phyloP scores from a whole-genome alignment of 768 basidiomycete species.

The Amanita pallidorosea region DNA sequence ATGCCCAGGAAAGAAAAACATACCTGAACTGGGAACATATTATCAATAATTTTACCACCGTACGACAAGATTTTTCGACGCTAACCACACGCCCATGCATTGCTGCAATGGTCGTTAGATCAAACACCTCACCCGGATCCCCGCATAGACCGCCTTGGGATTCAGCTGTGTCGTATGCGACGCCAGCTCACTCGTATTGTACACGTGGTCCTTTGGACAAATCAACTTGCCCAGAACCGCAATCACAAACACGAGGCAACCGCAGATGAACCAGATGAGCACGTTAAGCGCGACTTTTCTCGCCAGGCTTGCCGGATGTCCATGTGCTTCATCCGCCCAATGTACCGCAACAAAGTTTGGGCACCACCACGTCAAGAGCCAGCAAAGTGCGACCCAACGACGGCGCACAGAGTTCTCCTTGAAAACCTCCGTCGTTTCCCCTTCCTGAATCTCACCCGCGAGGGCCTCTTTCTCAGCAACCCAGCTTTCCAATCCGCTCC shows the following conservation, averaged over 20 bases:
- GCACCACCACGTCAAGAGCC: slow-evolving; percentile 88
- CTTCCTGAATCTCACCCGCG: slow-evolving; percentile 77
- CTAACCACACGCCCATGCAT: slow-evolving; percentile 59
- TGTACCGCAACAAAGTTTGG: slow-evolving; percentile 56
- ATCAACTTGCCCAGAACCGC: slow-evolving; percentile 80
- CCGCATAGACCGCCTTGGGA: slow-evolving; percentile 69
- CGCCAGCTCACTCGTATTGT: slow-evolving; percentile 64
- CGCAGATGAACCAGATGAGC: slow-evolving; percentile 92
- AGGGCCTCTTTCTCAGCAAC: slow-evolving; percentile 65
- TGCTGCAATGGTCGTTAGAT: slow-evolving; percentile 56
- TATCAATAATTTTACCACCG: slow-evolving; percentile 64
- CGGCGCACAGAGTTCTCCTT: slow-evolving; percentile 74
- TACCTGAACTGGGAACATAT: slow-evolving; percentile 92
- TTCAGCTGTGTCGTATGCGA: slow-evolving; percentile 51
- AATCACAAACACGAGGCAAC: slow-evolving; percentile 86
- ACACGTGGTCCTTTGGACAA: slow-evolving; percentile 93
- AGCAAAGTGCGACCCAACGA: slow-evolving; percentile 81
- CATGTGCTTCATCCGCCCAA: slow-evolving; percentile 89
- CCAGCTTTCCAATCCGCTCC: slow-evolving; percentile 52
- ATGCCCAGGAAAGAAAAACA: neutral
- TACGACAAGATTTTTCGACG: slow-evolving; percentile 73
- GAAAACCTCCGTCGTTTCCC: slow-evolving; percentile 80
- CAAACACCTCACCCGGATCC: slow-evolving; percentile 92
- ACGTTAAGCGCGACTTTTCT: slow-evolving; percentile 93
- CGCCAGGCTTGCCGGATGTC: slow-evolving; percentile 96